Evolutionary conservation across 805 yeast genomes (phyloP), one percentile per base, ranked within the genome.

Genomic region (Yamadazyma ubonensis): DNA sequence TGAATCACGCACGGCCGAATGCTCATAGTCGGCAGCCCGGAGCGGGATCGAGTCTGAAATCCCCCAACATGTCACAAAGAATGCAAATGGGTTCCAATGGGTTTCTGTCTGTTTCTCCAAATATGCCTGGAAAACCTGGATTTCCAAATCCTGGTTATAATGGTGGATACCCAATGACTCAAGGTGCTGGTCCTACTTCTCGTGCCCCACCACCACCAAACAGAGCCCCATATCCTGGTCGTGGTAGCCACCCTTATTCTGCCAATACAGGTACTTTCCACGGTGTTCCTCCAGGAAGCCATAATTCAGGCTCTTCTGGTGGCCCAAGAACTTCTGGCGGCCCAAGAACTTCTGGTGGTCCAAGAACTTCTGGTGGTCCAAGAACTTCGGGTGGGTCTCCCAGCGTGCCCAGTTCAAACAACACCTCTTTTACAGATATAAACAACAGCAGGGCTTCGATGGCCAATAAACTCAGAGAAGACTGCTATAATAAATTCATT

Each of bases 401-500:
- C 21, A 33, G 20, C 23, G 32, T 31, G 17, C 21, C 14, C 23
- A 22, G 11, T 26, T 26, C 38, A n/a, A 27, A n/a, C 23, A 12
- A 32, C 29, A 27, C n/a, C 14, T 38, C 41, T 10, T 32, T 26
- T 19, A 21, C 17, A 8, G 42, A 33, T 17, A 25, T 26, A 8
- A 22, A 21, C 9, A 17, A 32, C 4, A 16, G 19, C 25, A 17
- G 43, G 23, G 30, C 14, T 19, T 6, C 27, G 21, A 53, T 57
- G 4, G 53, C 61, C 8, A 70, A 65, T 35, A 65, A 64, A 39
- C 50, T 68, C 21, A 53, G 58, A 12, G 49, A 53, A 11, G 72
- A 67, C 44, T 67, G 73, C 49, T 69, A 67, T 49, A 60, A 66
- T 18, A 67, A 65, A 31, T 42, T 41, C 19, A 44, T 59, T 11